Evolutionary conservation across 2,329 filamentous ascomycete genomes (phyloP), one percentile per base, ranked within the genome.

Genomic region (Amphichorda felina): DNA sequence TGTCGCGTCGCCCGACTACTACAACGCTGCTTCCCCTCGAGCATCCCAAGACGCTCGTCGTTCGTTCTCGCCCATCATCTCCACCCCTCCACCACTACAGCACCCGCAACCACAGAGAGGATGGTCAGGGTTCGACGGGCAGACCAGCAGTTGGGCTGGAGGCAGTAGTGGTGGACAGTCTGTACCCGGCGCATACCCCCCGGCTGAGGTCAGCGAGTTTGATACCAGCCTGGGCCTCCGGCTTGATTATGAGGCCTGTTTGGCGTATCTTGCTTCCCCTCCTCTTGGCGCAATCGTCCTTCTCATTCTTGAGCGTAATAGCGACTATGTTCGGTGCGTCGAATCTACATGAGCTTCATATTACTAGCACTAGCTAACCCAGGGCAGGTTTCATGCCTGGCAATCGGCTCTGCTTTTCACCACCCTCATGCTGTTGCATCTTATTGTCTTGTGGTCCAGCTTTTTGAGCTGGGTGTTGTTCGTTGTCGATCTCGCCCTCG

Each of bases 351-450:
- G 13, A n/a, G n/a, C n/a, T n/a, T n/a, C n/a, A n/a, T n/a, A n/a
- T n/a, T n/a, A n/a, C n/a, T n/a, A n/a, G n/a, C n/a, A 25, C 25
- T 35, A 29, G 28, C 33, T 38, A 29, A 35, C 9, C 14, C 16
- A n/a, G 16, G n/a, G 25, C 45, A 89, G 84, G 43, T 96, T 96
- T 48, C 91, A 98, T 57, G 91, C 91, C 7, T 98, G 91, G 89
- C 91, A 98, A 60, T 84, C 82, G 6, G 79, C 81, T 43, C 66
- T 94, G 49, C 59, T 94, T 3, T 95, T 94, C 56, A 81, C 83
- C 1, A 72, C 72, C 33, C 51, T 76, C 39, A 74, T 88, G 57
- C 59, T 94, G 35, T 46, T 95, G 17, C 89, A 96, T 53, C 69
- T 96, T 26, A 62, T 96, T 29, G 80, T 96, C 57, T 80, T 79